Percentiles rank a stretch among this genome's conserved stretches.
Conservation (phyloP, 805 yeast species). For the Ogataea salicorniae region DNA sequence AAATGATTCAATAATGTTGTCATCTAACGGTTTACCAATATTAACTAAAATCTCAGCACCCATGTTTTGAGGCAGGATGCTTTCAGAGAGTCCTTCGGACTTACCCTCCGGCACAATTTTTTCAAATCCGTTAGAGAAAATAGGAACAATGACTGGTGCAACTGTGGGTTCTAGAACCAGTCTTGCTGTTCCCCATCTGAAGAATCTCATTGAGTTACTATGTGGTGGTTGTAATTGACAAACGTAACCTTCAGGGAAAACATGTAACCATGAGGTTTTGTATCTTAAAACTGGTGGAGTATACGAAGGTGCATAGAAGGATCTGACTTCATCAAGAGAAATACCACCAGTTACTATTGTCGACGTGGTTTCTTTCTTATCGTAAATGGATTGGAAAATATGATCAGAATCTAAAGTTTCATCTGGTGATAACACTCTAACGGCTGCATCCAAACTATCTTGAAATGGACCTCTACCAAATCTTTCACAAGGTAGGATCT, state of each 20-base stretch:
- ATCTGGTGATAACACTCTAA: conserved; percentile 74
- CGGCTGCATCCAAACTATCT: conserved; percentile 80
- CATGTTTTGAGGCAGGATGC: conserved; percentile 56
- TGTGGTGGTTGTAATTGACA: conserved; percentile 78
- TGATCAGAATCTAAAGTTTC: conserved; percentile 49
- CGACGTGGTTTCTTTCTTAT: neutral
- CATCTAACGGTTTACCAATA: conserved; percentile 70
- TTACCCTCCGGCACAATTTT: conserved; percentile 76
- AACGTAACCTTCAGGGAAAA: conserved; percentile 93
- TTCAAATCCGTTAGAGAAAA: conserved; percentile 82
- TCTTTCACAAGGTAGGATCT: conserved; percentile 78
- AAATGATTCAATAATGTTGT: conserved; percentile 49
- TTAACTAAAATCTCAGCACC: conserved; percentile 65
- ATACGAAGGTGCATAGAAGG: conserved; percentile 30
- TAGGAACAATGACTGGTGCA: conserved; percentile 84
- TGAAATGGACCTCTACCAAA: conserved; percentile 95
- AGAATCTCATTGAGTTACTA: conserved; percentile 84
- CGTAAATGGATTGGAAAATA: conserved; percentile 18
- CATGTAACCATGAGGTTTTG: conserved; percentile 84
- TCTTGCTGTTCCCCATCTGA: conserved; percentile 93
- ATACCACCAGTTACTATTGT: neutral
- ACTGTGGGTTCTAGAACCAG: conserved; percentile 74
- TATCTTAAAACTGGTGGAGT: conserved; percentile 54
- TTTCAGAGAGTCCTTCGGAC: conserved; percentile 48
- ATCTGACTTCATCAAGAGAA: conserved; percentile 10